These are phyloP conservation scores for Aspergillus ochraceus DNA, from an alignment of 2,329 filamentous ascomycete genomes.

Conservation along the genomic window DNA sequence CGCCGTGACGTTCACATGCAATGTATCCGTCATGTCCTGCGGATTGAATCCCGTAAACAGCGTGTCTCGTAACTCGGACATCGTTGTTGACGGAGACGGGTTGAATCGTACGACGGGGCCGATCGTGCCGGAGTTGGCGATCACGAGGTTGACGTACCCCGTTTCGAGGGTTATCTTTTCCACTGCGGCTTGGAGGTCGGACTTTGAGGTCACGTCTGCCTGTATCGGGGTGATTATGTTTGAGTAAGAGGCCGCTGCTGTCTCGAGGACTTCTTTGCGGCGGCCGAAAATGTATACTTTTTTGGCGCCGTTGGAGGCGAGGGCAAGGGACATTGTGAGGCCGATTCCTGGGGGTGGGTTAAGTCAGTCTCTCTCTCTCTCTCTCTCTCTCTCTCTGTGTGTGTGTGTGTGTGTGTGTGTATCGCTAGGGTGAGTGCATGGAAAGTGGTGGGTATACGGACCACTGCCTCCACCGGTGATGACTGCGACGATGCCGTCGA, in stretches of 20 bases:
- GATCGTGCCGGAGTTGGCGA: conserved; percentile 50
- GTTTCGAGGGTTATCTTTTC: conserved; percentile 43
- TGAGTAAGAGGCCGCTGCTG: conserved; percentile 11
- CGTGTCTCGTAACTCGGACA: too few relatives aligned
- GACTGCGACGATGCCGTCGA: too few relatives aligned
- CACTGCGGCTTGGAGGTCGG: conserved; percentile 43
- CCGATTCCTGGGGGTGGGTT: conserved; percentile 32
- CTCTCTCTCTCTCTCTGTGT: too few relatives aligned
- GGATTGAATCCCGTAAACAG: conserved; percentile 9
- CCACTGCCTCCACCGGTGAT: too few relatives aligned
- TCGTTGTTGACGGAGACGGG: too few relatives aligned
- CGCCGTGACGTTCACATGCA: conserved; percentile 31
- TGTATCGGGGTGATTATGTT: conserved; percentile 43
- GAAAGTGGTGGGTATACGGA: too few relatives aligned
- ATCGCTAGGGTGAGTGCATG: too few relatives aligned
- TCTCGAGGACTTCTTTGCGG: conserved; percentile 42
- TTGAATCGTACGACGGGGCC: conserved; percentile 32
- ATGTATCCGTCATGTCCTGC: conserved; percentile 26
- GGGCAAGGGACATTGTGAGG: conserved; percentile 43
- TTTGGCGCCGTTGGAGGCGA: conserved; percentile 50
- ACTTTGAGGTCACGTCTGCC: conserved; percentile 45
- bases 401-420: too few relatives aligned
- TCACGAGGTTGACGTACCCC: conserved; percentile 52
- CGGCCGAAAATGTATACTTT: conserved; percentile 56
- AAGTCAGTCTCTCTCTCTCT: too few relatives aligned